Base-by-base conservation (phyloP, 208 protist genomes). In the Trypanosoma rangeli region DNA sequence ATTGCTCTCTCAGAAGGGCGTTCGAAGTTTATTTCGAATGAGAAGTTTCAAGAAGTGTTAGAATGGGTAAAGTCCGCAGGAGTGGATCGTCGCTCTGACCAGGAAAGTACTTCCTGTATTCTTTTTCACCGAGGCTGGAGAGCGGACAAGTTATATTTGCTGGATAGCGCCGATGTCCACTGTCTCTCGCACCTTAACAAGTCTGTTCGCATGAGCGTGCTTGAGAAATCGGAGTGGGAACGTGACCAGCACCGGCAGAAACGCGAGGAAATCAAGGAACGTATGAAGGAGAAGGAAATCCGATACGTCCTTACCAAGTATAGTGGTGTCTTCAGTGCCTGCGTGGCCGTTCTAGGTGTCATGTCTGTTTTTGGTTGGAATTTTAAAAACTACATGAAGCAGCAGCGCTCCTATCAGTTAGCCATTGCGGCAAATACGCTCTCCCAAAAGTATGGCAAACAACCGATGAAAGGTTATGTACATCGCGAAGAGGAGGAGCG, bases 161-260 rank as follows among this genome's bases (percentile, higher is more conserved):
- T 96, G 3, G 87, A 93, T 58, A 76, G 79, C 18, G 68, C 76
- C 5, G 91, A 96, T 74, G 86, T 93, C 8, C 76, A 83, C 50
- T 76, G 74, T 58, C 74, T 94, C 52, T 74, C 78, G 39, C 88
- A 96, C 58, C 79, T 96, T 9, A 87, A 81, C 44, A 87, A 93
- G 71, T 84, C 76, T 59, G 81, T 84, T 24, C 86, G 90, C 28
- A 89, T 94, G 80, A 86, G 80, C 68, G 80, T 96, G 20, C 77
- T 94, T 68, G 90, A 96, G 79, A 92, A 93, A 78, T 87, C 90
- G 37, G 90, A 96, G 70, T 94, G 87, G 90, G 83, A 96, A 76
- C 83, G 87, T 35, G 90, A 96, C 53, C 85, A 94, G 54, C 87
- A 96, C 67, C 78, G 87, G 0, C 87, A 94, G 54, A 86, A 84